Conservation (phyloP, 2,329 filamentous ascomycete genomes). For the Cercospora nicotianae region DNA sequence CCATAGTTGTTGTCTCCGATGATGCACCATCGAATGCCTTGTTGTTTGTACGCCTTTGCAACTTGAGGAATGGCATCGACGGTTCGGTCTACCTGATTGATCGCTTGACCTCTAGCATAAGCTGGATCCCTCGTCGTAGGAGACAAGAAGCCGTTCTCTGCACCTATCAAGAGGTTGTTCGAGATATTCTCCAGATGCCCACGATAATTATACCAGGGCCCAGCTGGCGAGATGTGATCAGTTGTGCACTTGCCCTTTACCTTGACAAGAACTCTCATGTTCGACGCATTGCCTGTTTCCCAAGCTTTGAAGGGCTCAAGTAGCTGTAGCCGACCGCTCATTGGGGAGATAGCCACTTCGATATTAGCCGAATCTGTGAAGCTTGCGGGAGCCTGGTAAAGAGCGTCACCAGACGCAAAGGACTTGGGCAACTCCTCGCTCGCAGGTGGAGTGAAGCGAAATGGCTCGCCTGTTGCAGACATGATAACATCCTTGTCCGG, state of each 20-base stretch:
- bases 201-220: conserved; percentile 97
- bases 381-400: conserved; percentile 84
- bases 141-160: conserved; percentile 67
- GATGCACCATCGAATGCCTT: conserved; percentile 93
- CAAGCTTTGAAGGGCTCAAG: conserved; percentile 80
- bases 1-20: conserved; percentile 99
- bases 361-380: conserved; percentile 67
- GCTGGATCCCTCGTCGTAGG: conserved; percentile 68
- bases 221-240: conserved; percentile 93
- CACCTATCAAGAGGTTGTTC: conserved; percentile 99
- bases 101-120: conserved; percentile 80
- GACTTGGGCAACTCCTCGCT: conserved; percentile 81
- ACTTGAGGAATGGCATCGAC: conserved; percentile 87
- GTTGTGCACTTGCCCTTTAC: conserved; percentile 92
- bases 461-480: conserved; percentile 93
- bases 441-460: conserved; percentile 74
- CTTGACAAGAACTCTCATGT: conserved; percentile 93
- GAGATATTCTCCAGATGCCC: conserved; percentile 98
- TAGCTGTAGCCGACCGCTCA: conserved; percentile 89
- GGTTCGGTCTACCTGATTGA: conserved; percentile 80
- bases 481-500: conserved; percentile 76
- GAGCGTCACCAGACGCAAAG: conserved; percentile 82
- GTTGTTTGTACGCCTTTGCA: conserved; percentile 96
- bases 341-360: conserved; percentile 76
- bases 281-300: conserved; percentile 79